These are phyloP conservation scores for Metarhizium robertsii DNA, from an alignment of 2,329 filamentous ascomycete species.

Conservation along the genomic window DNA sequence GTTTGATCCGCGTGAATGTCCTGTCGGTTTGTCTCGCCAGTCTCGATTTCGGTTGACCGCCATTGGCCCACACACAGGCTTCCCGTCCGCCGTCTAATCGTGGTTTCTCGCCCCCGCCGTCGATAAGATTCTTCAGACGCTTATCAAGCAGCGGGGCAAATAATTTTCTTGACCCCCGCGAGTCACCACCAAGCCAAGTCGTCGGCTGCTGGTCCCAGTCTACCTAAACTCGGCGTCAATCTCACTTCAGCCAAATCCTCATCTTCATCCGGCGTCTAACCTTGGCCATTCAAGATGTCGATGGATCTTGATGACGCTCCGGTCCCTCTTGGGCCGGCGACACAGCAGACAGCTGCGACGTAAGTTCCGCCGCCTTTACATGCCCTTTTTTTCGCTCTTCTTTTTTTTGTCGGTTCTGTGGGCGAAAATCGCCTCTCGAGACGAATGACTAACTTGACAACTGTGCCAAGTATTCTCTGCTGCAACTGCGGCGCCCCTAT, in stretches of 20 bases:
- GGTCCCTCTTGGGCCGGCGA: conserved; percentile 24
- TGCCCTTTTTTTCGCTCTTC: not conserved
- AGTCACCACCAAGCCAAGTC: conserved; percentile 9
- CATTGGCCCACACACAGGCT: too few relatives aligned
- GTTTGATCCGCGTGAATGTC: too few relatives aligned
- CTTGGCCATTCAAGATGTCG: conserved; percentile 20
- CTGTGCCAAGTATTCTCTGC: conserved; percentile 62
- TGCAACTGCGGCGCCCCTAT: conserved; percentile 96
- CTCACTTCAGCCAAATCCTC: conserved; percentile 7
- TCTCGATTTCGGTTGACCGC: too few relatives aligned
- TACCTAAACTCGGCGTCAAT: conserved; percentile 7
- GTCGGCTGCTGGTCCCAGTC: conserved; percentile 6
- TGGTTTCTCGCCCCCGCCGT: not conserved
- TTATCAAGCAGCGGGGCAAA: conserved; percentile 31
- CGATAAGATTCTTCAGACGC: conserved; percentile 20
- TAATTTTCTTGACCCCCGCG: conserved; percentile 19
- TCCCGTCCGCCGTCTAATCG: too few relatives aligned
- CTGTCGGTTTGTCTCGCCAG: too few relatives aligned
- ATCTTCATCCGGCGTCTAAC: conserved; percentile 8
- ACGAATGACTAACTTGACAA: not conserved
- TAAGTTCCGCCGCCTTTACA: conserved; percentile 16
- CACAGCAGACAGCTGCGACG: conserved; percentile 29
- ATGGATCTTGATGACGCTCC: conserved; percentile 36
- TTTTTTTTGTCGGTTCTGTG: not conserved
- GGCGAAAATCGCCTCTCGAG: not conserved